A percentile compares a stretch with the other conserved stretches of the same genome.
Conservation (phyloP, 2,329 filamentous ascomycete species). For the Fusarium sulawesiense region DNA sequence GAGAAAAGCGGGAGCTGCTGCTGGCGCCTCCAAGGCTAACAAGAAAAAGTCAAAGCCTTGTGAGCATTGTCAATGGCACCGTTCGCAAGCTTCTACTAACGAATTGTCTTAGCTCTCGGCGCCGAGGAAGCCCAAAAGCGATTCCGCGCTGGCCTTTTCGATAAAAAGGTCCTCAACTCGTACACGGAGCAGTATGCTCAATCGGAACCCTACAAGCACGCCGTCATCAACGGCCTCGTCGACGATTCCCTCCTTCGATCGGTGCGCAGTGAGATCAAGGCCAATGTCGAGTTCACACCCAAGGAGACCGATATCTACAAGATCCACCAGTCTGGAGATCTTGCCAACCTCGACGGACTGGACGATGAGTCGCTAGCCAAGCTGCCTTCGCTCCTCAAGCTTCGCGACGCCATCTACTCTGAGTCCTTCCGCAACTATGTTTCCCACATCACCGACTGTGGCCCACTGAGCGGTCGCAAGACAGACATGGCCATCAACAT, state of each 20-base stretch:
- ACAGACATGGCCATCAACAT: slow-evolving; percentile 99
- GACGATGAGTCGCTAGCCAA: slow-evolving; percentile 86
- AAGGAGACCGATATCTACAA: slow-evolving; percentile 99
- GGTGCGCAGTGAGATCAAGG: slow-evolving; percentile 88
- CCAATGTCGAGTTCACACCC: slow-evolving; percentile 93
- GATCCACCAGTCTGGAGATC: slow-evolving; percentile 97
- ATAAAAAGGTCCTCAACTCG: slow-evolving; percentile 64
- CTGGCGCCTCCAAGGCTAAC: slow-evolving; percentile 55
- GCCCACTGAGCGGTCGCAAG: slow-evolving; percentile 89
- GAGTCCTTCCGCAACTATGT: slow-evolving; percentile 89
- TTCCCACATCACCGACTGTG: slow-evolving; percentile 84
- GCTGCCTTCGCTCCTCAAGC: slow-evolving; percentile 86
- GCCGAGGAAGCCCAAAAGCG: slow-evolving; percentile 64
- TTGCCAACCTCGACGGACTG: slow-evolving; percentile 95
- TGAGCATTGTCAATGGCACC: slow-evolving; percentile 46
- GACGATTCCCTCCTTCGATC: slow-evolving; percentile 83
- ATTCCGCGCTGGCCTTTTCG: slow-evolving; percentile 76
- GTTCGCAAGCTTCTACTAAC: slow-evolving; percentile 30
- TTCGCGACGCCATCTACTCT: slow-evolving; percentile 97
- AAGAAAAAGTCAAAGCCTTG: slow-evolving; percentile 67
- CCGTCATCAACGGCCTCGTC: slow-evolving; percentile 85
- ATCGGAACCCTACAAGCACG: slow-evolving; percentile 86
- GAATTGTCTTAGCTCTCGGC: slow-evolving; percentile 55
- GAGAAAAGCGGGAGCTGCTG: slow-evolving; percentile 66
- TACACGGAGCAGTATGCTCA: slow-evolving; percentile 72